These are phyloP conservation scores for Asparagopsis taxiformis DNA, from an alignment of 31 red algal species.

Conservation along the genomic window DNA sequence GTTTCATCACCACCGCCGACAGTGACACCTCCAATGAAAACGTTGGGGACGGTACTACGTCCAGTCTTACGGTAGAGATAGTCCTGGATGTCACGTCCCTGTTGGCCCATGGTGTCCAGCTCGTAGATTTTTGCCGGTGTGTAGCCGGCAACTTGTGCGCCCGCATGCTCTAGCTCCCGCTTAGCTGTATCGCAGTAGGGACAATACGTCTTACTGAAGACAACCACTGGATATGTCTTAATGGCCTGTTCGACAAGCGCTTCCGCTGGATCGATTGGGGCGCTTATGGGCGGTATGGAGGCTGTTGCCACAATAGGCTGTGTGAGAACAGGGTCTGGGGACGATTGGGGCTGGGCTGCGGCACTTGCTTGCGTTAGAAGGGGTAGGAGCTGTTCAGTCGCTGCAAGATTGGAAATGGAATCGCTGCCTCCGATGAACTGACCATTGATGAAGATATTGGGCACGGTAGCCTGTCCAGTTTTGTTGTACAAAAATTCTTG, in stretches of 20 bases:
- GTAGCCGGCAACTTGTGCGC: slow-evolving; percentile 19
- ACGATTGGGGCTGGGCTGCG: no score
- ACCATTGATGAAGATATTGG: slow-evolving; percentile 86
- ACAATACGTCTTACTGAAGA: slow-evolving; percentile 82
- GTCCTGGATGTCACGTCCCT: slow-evolving; percentile 67
- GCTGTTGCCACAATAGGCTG: no score
- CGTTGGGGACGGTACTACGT: slow-evolving; percentile 89
- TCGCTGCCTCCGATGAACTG: slow-evolving; percentile 88
- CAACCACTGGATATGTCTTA: slow-evolving; percentile 63
- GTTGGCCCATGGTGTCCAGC: slow-evolving; percentile 64
- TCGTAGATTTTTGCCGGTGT: slow-evolving; percentile 56
- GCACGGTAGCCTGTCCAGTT: slow-evolving; percentile 92
- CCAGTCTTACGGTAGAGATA: slow-evolving; percentile 57
- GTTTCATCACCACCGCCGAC: slow-evolving; percentile 93
- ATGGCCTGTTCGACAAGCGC: slow-evolving; percentile 37
- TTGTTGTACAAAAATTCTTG: slow-evolving; percentile 60
- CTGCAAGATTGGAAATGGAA: slow-evolving; percentile 38
- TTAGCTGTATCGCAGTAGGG: slow-evolving; percentile 73
- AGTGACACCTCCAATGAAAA: slow-evolving; percentile 77
- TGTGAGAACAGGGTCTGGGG: no score
- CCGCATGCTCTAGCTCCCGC: slow-evolving; percentile 24
- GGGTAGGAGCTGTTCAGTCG: slow-evolving; percentile 14
- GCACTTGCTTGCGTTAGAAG: slow-evolving; percentile 26
- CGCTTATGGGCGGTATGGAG: no score
- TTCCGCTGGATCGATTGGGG: no score